Percentiles rank a stretch among this genome's conserved stretches.
These are phyloP conservation scores for Viola odorata DNA, from an alignment of 345 rosid genomes.

Conservation along the genomic window DNA sequence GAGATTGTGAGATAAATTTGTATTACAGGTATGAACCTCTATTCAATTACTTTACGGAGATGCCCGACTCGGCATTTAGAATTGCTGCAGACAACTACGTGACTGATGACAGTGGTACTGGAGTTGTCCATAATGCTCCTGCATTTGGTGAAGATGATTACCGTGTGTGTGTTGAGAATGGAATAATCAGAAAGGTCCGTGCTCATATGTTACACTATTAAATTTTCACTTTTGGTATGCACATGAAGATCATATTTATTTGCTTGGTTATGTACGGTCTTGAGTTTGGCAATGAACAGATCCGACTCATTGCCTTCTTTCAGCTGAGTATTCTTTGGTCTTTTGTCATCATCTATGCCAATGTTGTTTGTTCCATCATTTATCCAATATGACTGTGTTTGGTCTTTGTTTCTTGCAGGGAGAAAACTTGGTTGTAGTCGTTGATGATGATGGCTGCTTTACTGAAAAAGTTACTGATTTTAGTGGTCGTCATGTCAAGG, in stretches of 20 bases:
- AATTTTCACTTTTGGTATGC: not conserved
- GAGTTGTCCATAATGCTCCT: conserved; percentile 96
- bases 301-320: not conserved
- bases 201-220: not conserved
- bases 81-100: conserved; percentile 91
- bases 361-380: not conserved
- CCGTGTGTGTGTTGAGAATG: conserved; percentile 75
- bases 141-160: conserved; percentile 99
- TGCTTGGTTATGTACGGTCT: not conserved
- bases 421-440: conserved; percentile 74
- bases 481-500: conserved; percentile 72
- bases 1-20: conserved; percentile 6
- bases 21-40: conserved; percentile 66
- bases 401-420: conserved; percentile 39
- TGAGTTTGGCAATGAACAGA: not conserved
- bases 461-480: conserved; percentile 71
- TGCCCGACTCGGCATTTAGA: conserved; percentile 63
- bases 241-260: not conserved
- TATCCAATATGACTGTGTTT: not conserved
- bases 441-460: conserved; percentile 94
- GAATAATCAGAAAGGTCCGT: conserved; percentile 67
- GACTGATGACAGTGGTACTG: conserved; percentile 92
- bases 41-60: conserved; percentile 74
- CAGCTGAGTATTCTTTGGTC: not conserved
- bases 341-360: not conserved